These are phyloP conservation scores for Teunomyces funiuensis DNA, from an alignment of 805 yeast species.

Conservation along the genomic window DNA sequence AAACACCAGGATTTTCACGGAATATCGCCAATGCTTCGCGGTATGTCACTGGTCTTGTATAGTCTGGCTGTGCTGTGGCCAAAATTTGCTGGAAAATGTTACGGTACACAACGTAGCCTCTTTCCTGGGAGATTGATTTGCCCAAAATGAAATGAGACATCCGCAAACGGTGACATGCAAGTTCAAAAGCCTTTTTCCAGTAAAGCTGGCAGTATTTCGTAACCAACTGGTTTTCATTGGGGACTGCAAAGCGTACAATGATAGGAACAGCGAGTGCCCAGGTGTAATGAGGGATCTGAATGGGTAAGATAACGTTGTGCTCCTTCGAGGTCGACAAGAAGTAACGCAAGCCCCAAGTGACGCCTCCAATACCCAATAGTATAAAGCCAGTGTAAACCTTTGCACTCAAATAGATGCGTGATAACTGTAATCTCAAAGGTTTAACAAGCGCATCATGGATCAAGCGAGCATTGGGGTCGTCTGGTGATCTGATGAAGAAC, in stretches of 20 bases:
- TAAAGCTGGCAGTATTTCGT: constrained; percentile 43
- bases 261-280: constrained; percentile 1
- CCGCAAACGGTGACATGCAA: constrained; percentile 57
- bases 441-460: constrained; percentile 84
- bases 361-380: constrained; percentile 68
- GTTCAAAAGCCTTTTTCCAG: constrained; percentile 63
- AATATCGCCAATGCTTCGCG: constrained; percentile 47
- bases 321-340: constrained; percentile 18
- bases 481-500: constrained; percentile 90
- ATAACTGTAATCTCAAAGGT: constrained; percentile 69
- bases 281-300: constrained; percentile 2
- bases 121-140: constrained; percentile 58
- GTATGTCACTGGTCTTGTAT: constrained; percentile 52
- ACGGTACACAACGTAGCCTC: constrained; percentile 67
- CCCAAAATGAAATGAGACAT: constrained; percentile 80
- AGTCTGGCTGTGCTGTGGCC: constrained; percentile 51
- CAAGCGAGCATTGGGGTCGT: constrained; percentile 85
- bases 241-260: neutral
- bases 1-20: constrained; percentile 36
- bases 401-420: constrained; percentile 70
- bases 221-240: constrained; percentile 6
- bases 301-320: constrained; percentile 25
- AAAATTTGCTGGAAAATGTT: constrained; percentile 44
- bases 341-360: constrained; percentile 48
- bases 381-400: constrained; percentile 74